phyloP scores from a whole-genome alignment of 805 yeast species.

The Martiniozyma abietophila region DNA sequence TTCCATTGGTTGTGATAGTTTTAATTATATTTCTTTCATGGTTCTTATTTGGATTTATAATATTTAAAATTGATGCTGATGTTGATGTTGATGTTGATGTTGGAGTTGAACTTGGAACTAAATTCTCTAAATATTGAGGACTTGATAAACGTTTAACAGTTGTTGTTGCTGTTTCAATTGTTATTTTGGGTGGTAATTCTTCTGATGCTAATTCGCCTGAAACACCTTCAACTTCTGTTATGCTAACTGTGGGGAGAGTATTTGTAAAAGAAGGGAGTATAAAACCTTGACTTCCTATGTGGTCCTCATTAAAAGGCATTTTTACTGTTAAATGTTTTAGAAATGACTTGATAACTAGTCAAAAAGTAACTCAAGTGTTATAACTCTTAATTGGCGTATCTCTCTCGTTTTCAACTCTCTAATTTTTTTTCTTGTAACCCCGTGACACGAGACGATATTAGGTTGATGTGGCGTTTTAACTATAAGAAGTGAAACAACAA shows the following conservation, averaged over 20 bases:
- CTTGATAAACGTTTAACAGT: too few relatives aligned
- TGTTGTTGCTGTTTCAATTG: neutral
- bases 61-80: neutral
- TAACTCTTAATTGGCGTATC: too few relatives aligned
- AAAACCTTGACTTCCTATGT: constrained; percentile 9
- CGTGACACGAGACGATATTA: too few relatives aligned
- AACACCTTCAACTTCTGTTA: constrained; percentile 8
- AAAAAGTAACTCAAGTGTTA: too few relatives aligned
- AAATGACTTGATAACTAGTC: too few relatives aligned
- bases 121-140: too few relatives aligned
- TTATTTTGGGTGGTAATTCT: neutral
- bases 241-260: constrained; percentile 12
- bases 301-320: constrained; percentile 9
- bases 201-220: constrained; percentile 1
- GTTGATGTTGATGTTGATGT: neutral
- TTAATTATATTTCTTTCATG: neutral
- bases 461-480: too few relatives aligned
- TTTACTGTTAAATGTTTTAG: neutral
- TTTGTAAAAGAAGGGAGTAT: constrained; percentile 12
- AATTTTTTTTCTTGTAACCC: too few relatives aligned
- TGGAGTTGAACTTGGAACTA: neutral
- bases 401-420: too few relatives aligned
- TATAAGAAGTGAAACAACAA: too few relatives aligned
- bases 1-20: constrained; percentile 1
- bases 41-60: neutral